Conservation (phyloP, 495 filamentous ascomycete species). For the Penicillium ucsense region DNA sequence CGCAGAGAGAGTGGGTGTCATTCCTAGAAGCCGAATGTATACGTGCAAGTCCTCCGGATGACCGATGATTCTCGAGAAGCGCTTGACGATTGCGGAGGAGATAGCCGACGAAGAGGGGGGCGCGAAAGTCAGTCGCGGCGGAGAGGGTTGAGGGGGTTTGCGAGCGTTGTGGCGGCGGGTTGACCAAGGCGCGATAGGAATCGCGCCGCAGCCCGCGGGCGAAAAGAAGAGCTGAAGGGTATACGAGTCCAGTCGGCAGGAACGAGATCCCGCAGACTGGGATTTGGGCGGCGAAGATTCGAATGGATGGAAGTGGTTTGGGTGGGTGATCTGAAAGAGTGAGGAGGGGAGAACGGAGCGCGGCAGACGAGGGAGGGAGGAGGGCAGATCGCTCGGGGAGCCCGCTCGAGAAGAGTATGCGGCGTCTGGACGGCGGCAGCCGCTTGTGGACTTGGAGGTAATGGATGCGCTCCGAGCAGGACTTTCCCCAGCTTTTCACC, state of each 20-base stretch:
- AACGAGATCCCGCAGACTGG: conserved; percentile 14
- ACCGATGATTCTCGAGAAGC: conserved; percentile 12
- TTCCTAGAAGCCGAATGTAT: conserved; percentile 32
- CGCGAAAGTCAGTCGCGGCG: conserved; percentile 19
- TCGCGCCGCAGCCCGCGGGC: conserved; percentile 27
- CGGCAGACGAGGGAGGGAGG: conserved; percentile 14
- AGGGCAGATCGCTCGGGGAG: conserved; percentile 9
- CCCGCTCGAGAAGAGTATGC: conserved; percentile 14
- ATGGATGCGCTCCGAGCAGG: neutral
- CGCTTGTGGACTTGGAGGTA: conserved; percentile 6
- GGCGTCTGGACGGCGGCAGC: conserved; percentile 6
- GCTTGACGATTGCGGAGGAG: conserved; percentile 12
- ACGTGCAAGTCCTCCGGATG: conserved; percentile 19
- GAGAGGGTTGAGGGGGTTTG: conserved; percentile 11
- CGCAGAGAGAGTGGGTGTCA: conserved; percentile 34
- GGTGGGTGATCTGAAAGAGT: conserved; percentile 1
- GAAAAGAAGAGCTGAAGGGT: conserved; percentile 9
- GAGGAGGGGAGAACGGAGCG: conserved; percentile 10
- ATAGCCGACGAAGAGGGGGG: conserved; percentile 16
- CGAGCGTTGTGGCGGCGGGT: conserved; percentile 20
- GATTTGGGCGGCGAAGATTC: conserved; percentile 5
- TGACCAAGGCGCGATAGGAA: conserved; percentile 26
- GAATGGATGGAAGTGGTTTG: conserved; percentile 13
- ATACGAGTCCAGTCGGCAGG: conserved; percentile 14
- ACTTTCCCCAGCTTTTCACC: too few relatives aligned